These are phyloP conservation scores for Raddia distichophylla DNA, from an alignment of 176 grass and related monocot species.

Conservation along the genomic window DNA sequence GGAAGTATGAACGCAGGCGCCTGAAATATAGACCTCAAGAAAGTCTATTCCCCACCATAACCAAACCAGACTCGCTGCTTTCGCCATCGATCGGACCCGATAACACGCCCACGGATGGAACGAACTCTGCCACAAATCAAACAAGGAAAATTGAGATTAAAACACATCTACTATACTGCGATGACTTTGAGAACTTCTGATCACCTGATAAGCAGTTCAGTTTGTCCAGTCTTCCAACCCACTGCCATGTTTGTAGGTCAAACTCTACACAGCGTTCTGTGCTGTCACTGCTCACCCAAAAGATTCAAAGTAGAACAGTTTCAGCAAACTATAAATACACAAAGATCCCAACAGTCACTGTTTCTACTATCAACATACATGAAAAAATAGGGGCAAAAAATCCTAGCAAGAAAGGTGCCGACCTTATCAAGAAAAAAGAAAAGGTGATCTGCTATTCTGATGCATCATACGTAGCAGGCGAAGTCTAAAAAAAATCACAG, in stretches of 20 bases:
- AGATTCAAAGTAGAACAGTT: not conserved
- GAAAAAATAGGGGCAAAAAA: not conserved
- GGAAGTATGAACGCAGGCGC: not conserved
- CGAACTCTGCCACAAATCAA: not conserved
- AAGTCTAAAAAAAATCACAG: not conserved
- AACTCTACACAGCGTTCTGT: not conserved
- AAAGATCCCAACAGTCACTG: not conserved
- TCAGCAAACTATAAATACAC: slow-evolving; percentile 2
- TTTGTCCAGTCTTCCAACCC: not conserved
- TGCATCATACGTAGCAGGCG: not conserved
- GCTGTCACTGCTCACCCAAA: not conserved
- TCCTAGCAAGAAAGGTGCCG: not conserved
- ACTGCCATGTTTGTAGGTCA: too few species aligned
- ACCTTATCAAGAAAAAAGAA: not conserved
- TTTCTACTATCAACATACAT: not conserved
- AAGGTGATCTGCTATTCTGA: not conserved
- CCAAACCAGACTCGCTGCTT: slow-evolving; percentile 6
- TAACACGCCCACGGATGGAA: slow-evolving; percentile 2
- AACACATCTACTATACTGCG: not conserved
- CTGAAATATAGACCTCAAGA: not conserved
- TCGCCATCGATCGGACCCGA: too few species aligned
- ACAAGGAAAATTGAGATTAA: not conserved
- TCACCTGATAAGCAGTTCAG: slow-evolving; percentile 21
- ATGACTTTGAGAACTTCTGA: slow-evolving; percentile 25
- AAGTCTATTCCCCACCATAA: slow-evolving; percentile 27